Evolutionary conservation across 805 yeast genomes (phyloP), one percentile per base, ranked within the genome.

Genomic region (Pichia eremophila): DNA sequence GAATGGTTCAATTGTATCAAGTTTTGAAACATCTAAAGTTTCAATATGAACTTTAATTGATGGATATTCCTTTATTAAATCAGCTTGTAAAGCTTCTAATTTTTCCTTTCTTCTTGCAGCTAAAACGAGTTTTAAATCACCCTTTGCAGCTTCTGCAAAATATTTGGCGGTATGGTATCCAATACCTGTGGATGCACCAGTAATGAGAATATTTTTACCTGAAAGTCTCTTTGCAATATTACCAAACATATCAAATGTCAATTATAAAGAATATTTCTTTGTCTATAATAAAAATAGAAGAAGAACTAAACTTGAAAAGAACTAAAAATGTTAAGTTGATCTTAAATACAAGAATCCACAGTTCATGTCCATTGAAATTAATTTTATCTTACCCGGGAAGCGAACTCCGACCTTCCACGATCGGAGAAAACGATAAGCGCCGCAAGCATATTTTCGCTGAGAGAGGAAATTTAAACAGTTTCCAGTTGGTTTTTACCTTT

Each of bases 111-210:
- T 71, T 68, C 81, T 71, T 31, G 81, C 81, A 11, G 78, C 72
- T 43, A 75, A 63, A 37, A 75, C 67, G 51, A 76, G 61, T 57
- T 73, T 75, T 60, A 76, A 55, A 25, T 74, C 56, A 7, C 80
- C 80, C 37, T 71, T 65, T 39, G 76, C 71, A 17, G 79, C 79
- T 41, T 71, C 79, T 40, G 96, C 93, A 55, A 87, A 80, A 62
- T 90, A 95, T 42, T 74, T 66, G 15, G 97, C 98, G 11, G 96
- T 89, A 46, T 95, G 93, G 55, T 79, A 79, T 12, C 98, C 99
- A 58, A 91, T 91, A 47, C 98, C 98, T 15, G 96, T 81, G 27
- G 96, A 86, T 8, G 98, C 98, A 52, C 98, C 98, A n/a, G 98
- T 87, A 58, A 91, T 83, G 39, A 91, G 75, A 32, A 87, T 74